Evolutionary conservation across 805 yeast species (phyloP), one percentile per base, ranked within the genome.

Genomic region (Candida montana): DNA sequence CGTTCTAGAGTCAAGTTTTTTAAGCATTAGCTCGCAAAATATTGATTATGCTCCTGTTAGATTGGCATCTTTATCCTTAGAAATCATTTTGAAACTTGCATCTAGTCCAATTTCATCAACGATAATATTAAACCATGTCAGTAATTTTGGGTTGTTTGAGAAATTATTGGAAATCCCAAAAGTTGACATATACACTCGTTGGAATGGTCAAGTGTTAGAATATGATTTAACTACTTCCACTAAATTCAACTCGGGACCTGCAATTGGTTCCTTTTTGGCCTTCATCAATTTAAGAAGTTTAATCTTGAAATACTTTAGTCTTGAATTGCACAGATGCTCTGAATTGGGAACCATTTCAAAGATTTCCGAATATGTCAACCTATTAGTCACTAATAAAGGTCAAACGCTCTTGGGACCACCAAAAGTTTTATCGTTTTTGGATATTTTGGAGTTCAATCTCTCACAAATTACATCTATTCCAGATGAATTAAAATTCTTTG

Each of bases 271-370:
- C 0, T 66, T 87, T 36, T 62, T 78, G 23, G 68, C 79, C 2
- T 83, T 86, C 49, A 70, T 82, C 38, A 71, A 66, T 31, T 80
- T 76, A 48, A 72, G 95, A 52, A 72, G 78, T 33, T 64, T 71
- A 16, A 63, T 83, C 12, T 63, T 87, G 19, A 84, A 83, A 48
- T 77, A 79, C 51, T 62, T 87, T 45, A 75, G 90, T 15, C 62
- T 83, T 40, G 95, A 88, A 49, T 67, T 91, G n/a, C 89, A 83
- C 55, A 71, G 71, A 41, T 65, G 76, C 12, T 66, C 73, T 0
- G 41, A 52, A 34, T 46, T 63, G 49, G 71, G 77, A 7, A 67
- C 82, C 7, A 52, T 78, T 30, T 63, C 83, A 21, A 63, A 78
- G 50, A 68, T 75, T 43, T 64, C 72, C 33, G 62, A 67, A 19